These are phyloP conservation scores for Mrakia blollopis DNA, from an alignment of 768 basidiomycete species.

Conservation along the genomic window DNA sequence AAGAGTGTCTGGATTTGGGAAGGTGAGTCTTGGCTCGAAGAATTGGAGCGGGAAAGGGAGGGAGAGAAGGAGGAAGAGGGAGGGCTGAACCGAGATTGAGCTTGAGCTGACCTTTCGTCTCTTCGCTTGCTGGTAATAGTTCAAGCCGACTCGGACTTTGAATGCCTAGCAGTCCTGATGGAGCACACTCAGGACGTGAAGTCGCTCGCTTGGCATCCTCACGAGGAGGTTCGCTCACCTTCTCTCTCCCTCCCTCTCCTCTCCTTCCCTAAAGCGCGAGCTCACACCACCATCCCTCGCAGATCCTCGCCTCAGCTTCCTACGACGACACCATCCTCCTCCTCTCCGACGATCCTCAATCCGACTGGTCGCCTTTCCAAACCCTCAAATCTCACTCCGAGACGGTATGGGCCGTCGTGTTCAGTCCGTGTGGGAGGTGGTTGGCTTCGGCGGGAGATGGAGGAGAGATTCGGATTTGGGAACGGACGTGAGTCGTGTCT, in stretches of 20 bases:
- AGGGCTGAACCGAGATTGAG: not conserved
- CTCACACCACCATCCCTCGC: conserved; percentile 25
- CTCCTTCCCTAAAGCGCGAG: conserved; percentile 63
- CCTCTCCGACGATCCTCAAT: conserved; percentile 84
- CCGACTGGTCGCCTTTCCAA: conserved; percentile 86
- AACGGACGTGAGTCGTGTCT: conserved; percentile 47
- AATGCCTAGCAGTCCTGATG: conserved; percentile 92
- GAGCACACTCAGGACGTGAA: conserved; percentile 97
- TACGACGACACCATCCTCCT: conserved; percentile 96
- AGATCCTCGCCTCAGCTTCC: conserved; percentile 93
- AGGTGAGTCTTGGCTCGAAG: conserved; percentile 64
- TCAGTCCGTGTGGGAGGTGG: conserved; percentile 67
- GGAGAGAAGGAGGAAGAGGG: not conserved
- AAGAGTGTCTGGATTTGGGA: conserved; percentile 99
- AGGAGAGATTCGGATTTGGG: conserved; percentile 78
- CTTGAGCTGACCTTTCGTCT: not conserved
- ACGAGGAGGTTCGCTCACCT: conserved; percentile 79
- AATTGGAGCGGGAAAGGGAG: not conserved
- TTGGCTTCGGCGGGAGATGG: conserved; percentile 86
- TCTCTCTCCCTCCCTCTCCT: conserved; percentile 93
- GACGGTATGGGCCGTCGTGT: conserved; percentile 89
- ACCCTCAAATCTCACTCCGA: conserved; percentile 75
- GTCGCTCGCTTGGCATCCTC: conserved; percentile 88
- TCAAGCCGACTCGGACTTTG: conserved; percentile 86
- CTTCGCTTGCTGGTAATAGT: conserved; percentile 49